phyloP scores from a whole-genome alignment of 2,329 filamentous ascomycete genomes.

The Aspergillus intermedius region DNA sequence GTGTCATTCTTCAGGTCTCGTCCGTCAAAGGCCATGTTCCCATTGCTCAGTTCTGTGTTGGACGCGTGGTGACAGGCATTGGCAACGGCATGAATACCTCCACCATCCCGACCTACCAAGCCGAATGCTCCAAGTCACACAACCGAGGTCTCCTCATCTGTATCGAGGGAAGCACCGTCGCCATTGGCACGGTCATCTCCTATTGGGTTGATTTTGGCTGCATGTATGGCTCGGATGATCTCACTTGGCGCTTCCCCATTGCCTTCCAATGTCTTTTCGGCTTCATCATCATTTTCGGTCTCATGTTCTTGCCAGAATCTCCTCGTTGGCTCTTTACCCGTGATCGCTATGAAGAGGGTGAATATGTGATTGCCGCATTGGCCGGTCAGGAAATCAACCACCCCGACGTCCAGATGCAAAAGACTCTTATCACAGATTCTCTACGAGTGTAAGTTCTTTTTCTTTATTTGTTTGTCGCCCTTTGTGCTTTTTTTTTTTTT shows the following conservation, averaged over 20 bases:
- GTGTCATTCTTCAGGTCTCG: slow-evolving; percentile 16
- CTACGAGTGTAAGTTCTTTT: background rate
- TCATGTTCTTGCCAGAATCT: slow-evolving; percentile 33
- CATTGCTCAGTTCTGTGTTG: slow-evolving; percentile 43
- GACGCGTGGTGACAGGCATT: slow-evolving; percentile 42
- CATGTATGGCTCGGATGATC: slow-evolving; percentile 16
- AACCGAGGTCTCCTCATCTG: slow-evolving; percentile 54
- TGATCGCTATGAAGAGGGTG: slow-evolving; percentile 37
- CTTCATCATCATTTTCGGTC: slow-evolving; percentile 28
- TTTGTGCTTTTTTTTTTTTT: slow-evolving; percentile 46
- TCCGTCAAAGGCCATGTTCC: slow-evolving; percentile 22
- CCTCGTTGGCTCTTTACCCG: slow-evolving; percentile 19
- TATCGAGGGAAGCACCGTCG: slow-evolving; percentile 43
- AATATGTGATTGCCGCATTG: slow-evolving; percentile 42
- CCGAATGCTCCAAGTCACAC: slow-evolving; percentile 43
- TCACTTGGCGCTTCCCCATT: slow-evolving; percentile 44
- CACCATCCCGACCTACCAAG: slow-evolving; percentile 44
- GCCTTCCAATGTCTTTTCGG: slow-evolving; percentile 34
- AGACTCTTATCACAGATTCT: background rate
- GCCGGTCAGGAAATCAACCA: slow-evolving; percentile 41
- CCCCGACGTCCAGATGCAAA: slow-evolving; percentile 47
- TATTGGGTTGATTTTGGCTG: slow-evolving; percentile 22
- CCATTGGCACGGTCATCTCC: slow-evolving; percentile 24
- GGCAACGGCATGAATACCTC: slow-evolving; percentile 48
- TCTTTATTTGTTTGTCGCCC: slow-evolving; percentile 43